These are phyloP conservation scores for Candida sanyaensis DNA, from an alignment of 1,139 yeast genomes.

Conservation along the genomic window DNA sequence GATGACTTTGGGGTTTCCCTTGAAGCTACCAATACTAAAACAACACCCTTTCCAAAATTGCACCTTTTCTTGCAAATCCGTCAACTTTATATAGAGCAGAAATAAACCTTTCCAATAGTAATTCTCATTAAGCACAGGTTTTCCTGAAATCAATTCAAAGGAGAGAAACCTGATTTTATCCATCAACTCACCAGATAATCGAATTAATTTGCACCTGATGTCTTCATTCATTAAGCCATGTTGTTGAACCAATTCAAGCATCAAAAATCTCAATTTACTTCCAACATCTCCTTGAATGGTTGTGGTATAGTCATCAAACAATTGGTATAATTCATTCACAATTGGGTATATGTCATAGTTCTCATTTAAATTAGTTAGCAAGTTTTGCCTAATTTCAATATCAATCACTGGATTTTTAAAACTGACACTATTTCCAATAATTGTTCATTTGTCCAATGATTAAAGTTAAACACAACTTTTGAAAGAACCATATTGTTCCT, in stretches of 20 bases:
- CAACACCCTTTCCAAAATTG: constrained; percentile 60
- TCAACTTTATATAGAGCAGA: constrained; percentile 14
- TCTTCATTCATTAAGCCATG: constrained; percentile 18
- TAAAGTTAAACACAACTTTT: constrained; percentile 29
- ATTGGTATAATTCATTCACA: constrained; percentile 12
- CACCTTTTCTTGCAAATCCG: constrained; percentile 1
- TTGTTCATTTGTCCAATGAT: constrained; percentile 13
- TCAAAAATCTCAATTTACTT: constrained; percentile 58
- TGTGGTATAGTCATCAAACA: constrained; percentile 63
- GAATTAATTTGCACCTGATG: constrained; percentile 39
- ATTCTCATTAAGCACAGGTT: constrained; percentile 2
- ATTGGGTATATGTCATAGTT: constrained; percentile 34
- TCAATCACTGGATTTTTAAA: constrained; percentile 21
- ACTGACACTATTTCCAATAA: constrained; percentile 17
- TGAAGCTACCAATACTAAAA: constrained; percentile 61
- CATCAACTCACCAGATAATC: constrained; percentile 51
- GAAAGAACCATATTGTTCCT: constrained; percentile 28
- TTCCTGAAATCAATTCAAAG: constrained; percentile 20
- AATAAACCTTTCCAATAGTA: constrained; percentile 31
- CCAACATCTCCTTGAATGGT: constrained; percentile 83
- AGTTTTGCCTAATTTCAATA: constrained; percentile 27
- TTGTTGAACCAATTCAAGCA: constrained; percentile 26
- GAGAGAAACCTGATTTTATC: constrained; percentile 32
- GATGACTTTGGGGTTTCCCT: constrained; percentile 53
- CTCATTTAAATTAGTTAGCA: constrained; percentile 21